Evolutionary conservation across 805 yeast genomes (phyloP), one percentile per base, ranked within the genome.

Genomic region (Ogataea nakhonphanomensis): DNA sequence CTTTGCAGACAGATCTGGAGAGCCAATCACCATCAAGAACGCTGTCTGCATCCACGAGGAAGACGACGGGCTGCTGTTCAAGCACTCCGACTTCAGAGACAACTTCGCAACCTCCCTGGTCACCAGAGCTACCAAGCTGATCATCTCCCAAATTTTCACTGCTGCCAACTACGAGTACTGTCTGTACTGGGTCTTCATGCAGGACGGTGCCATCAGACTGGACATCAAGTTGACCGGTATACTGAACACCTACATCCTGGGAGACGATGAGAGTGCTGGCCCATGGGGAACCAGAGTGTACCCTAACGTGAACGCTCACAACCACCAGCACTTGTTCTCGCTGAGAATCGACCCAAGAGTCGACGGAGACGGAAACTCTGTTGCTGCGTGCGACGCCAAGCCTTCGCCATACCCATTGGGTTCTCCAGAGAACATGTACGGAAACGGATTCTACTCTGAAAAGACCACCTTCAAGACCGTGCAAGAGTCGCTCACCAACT

Each of bases 141-240:
- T 84, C 44, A 68, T 85, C 41, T 83, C 90, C 17, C 91, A 84
- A 66, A 81, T 84, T 58, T 84, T 84, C 69, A 84, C 95, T 35
- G 91, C 91, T 53, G 88, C 90, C 35, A 84, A 85, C 72, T 83
- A 83, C 61, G 95, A 84, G 69, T 84, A 84, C 71, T 81, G 89
- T 66, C 69, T 84, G 59, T 84, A 84, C 72, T 84, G 89, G 88
- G 78, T 71, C 49, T 81, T 84, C 67, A 75, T 83, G 70, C 89
- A 84, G 68, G 93, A 84, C 62, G 95, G 91, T 59, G 78, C 88
- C 33, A 81, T 84, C 64, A 82, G 81, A 66, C 71, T 84, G 52
- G 93, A 84, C 59, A 71, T 84, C 55, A 80, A 84, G 66, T 74
- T 84, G 49, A 84, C 93, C 23, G 95, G 95, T 66, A 84, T 85